Percentiles rank a stretch among this genome's conserved stretches.
phyloP scores from a whole-genome alignment of 2,329 filamentous ascomycete species.

The Fusarium denticulatum region DNA sequence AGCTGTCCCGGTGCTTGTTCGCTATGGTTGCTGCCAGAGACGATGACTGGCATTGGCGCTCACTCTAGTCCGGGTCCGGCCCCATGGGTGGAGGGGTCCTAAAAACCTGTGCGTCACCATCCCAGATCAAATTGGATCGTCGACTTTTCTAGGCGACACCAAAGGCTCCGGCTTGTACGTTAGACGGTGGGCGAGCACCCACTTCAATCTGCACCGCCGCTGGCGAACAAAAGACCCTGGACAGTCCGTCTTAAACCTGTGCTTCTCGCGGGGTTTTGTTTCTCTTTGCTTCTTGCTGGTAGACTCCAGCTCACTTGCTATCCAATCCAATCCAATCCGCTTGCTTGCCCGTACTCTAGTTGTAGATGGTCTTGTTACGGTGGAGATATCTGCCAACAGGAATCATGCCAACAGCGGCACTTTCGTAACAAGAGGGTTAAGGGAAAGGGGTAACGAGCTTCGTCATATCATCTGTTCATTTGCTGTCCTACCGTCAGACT shows the following conservation, averaged over 20 bases:
- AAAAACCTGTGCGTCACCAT: slow-evolving; percentile 45
- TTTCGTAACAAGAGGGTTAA: slow-evolving; percentile 19
- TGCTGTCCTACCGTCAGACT: slow-evolving; percentile 4
- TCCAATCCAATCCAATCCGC: slow-evolving; percentile 27
- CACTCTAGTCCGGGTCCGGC: slow-evolving; percentile 41
- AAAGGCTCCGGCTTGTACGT: slow-evolving; percentile 8
- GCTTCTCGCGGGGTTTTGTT: slow-evolving; percentile 10
- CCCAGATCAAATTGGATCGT: slow-evolving; percentile 45
- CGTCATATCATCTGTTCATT: slow-evolving; percentile 17
- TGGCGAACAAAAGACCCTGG: slow-evolving; percentile 38
- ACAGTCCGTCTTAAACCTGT: neutral
- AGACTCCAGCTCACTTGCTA: slow-evolving; percentile 15
- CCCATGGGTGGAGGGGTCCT: slow-evolving; percentile 38
- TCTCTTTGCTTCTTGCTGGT: slow-evolving; percentile 10
- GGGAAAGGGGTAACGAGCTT: slow-evolving; percentile 15
- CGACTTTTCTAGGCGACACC: slow-evolving; percentile 30
- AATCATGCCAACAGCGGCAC: slow-evolving; percentile 32
- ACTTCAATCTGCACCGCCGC: slow-evolving; percentile 33
- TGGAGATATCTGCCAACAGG: slow-evolving; percentile 32
- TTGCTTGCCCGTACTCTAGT: slow-evolving; percentile 22
- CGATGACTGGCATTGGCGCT: slow-evolving; percentile 46
- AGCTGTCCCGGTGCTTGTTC: slow-evolving; percentile 6
- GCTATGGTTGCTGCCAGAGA: slow-evolving; percentile 39
- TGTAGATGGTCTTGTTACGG: slow-evolving; percentile 35
- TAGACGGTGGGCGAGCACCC: slow-evolving; percentile 23